Percentiles rank a stretch among this genome's conserved stretches.
These are phyloP conservation scores for Cylindrotheca closterium DNA, from an alignment of 108 stramenopile genomes.

Conservation along the genomic window DNA sequence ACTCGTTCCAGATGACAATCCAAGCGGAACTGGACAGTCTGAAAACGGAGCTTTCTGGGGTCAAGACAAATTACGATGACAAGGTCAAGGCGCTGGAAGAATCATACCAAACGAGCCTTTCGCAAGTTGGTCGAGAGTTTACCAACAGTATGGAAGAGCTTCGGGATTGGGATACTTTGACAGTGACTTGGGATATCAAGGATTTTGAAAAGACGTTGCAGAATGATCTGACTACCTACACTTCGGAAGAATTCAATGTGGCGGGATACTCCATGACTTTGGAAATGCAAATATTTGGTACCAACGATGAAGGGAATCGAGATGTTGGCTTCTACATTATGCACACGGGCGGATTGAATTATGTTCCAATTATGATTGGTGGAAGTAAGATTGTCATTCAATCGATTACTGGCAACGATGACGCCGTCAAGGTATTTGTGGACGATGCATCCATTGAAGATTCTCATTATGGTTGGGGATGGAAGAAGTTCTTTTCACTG, in stretches of 20 bases:
- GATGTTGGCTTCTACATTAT: not conserved
- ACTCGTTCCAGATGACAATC: not conserved
- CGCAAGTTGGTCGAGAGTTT: not conserved
- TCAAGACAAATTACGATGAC: not conserved
- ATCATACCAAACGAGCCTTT: not conserved
- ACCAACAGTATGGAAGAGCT: not conserved
- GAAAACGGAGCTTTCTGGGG: not conserved
- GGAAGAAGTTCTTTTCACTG: not conserved
- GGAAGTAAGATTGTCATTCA: not conserved
- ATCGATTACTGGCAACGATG: not conserved
- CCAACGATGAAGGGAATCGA: not conserved
- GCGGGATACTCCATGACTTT: not conserved
- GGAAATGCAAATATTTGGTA: not conserved
- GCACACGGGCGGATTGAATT: not conserved
- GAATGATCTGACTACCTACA: not conserved
- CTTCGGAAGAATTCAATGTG: not conserved
- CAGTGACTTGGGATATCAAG: not conserved
- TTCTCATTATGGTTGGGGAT: not conserved
- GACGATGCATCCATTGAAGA: not conserved
- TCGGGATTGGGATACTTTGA: not conserved
- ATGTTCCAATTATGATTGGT: not conserved
- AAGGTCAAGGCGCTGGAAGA: not conserved
- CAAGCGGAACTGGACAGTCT: not conserved
- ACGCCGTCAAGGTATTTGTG: not conserved
- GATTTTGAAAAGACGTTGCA: not conserved